Base-by-base conservation (phyloP, 306 rosid species). In the Lagenaria siceraria region DNA sequence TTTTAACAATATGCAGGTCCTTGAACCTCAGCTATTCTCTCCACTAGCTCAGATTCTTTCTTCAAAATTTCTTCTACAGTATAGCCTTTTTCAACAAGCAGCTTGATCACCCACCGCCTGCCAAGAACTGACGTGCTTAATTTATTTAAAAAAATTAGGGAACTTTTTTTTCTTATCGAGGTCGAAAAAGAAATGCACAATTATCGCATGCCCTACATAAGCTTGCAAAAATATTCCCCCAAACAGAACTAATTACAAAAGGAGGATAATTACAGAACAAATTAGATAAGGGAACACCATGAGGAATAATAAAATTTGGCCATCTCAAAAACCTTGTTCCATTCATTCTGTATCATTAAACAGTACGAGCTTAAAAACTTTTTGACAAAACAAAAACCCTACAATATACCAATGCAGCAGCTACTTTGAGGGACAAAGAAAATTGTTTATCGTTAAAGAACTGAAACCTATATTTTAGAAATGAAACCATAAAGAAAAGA, bases 11-110 rank as follows among this genome's bases (percentile, higher is more conserved):
- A 84, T 31, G 81, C 43, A 81, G 83, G 84, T 87, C 81, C 76
- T 80, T 85, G 85, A 78, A 95, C 97, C 97, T 95, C 97, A 11
- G 96, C 97, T 85, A 87, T 87, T 88, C 88, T 95, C 85, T 92
- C 96, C 88, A 89, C 98, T 84, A 95, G 89, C 86, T 92, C 92
- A 86, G 97, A 95, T 85, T 95, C 98, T 82, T 89, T 92, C 81
- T 76, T 77, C 87, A 92, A 72, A 84, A 90, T 89, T 76, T 92
- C 93, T 69, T 84, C 85, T 71, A 88, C 68, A 79, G 82, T 81
- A 80, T 92, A 79, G 82, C 86, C 85, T 77, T 80, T 89, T 82
- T 89, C 86, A 77, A 87, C 79, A 62, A 95, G 83, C 79, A 87
- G 87, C 88, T 92, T 90, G 88, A 92, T 89, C 85, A 87, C 93